Percentiles rank a stretch among this genome's conserved stretches.
These are phyloP conservation scores for Kuraishia molischiana DNA, from an alignment of 805 yeast genomes.

Conservation along the genomic window DNA sequence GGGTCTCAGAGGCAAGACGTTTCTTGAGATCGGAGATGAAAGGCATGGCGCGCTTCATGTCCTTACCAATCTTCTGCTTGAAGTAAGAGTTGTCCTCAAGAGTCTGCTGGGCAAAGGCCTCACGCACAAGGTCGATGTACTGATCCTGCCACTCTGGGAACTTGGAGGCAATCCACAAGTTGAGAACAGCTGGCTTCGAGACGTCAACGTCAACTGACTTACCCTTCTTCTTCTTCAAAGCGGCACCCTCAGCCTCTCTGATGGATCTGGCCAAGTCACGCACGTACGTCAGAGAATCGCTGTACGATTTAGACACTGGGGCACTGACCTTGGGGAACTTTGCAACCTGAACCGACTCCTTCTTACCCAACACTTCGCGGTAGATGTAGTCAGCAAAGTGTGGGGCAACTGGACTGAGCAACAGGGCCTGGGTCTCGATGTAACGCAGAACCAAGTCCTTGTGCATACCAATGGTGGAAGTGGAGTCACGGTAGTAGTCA, in stretches of 20 bases:
- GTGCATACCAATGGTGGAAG: constrained; percentile 57
- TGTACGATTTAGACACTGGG: constrained; percentile 50
- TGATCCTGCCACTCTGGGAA: constrained; percentile 65
- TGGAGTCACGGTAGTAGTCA: constrained; percentile 87
- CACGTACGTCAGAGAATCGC: constrained; percentile 70
- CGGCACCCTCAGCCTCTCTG: constrained; percentile 88
- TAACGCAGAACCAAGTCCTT: constrained; percentile 70
- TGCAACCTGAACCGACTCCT: constrained; percentile 61
- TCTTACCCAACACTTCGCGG: constrained; percentile 67
- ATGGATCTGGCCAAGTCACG: constrained; percentile 71
- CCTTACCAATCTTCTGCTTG: constrained; percentile 66
- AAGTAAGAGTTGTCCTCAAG: constrained; percentile 57
- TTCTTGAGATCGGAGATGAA: constrained; percentile 81
- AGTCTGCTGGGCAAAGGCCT: constrained; percentile 54
- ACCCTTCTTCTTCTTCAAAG: constrained; percentile 79
- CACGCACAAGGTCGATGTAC: constrained; percentile 61
- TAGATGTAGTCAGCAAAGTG: constrained; percentile 89
- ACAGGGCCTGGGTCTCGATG: constrained; percentile 76
- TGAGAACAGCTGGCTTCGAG: constrained; percentile 60
- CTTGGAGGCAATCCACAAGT: constrained; percentile 66
- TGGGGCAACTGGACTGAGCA: constrained; percentile 90
- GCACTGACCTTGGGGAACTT: constrained; percentile 70
- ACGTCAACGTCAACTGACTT: constrained; percentile 68
- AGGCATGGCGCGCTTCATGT: constrained; percentile 98
- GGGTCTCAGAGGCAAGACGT: constrained; percentile 59